These are phyloP conservation scores for Echinosophora koreensis DNA, from an alignment of 306 rosid species.

Conservation along the genomic window DNA sequence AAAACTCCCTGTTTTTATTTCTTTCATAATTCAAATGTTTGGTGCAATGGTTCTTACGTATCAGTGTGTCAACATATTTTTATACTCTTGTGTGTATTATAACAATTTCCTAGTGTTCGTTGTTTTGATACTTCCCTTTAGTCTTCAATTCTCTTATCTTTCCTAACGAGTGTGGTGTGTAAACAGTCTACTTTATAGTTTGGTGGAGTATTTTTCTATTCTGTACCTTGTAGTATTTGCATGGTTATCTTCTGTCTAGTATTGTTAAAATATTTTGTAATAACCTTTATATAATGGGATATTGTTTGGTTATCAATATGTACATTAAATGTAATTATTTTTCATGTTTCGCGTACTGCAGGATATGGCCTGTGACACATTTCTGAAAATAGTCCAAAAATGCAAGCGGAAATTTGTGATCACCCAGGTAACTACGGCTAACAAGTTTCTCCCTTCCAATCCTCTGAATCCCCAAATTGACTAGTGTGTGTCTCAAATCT, in stretches of 20 bases:
- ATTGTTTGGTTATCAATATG: constrained; percentile 4
- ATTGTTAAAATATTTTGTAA: not conserved
- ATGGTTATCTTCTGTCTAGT: not conserved
- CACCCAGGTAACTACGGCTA: constrained; percentile 67
- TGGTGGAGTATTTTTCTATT: constrained; percentile 1
- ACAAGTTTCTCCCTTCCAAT: not conserved
- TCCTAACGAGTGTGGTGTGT: not conserved
- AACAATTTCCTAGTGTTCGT: not conserved
- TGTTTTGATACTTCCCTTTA: not conserved
- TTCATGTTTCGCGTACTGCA: constrained; percentile 46
- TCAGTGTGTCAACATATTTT: not conserved
- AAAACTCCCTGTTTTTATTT: not conserved
- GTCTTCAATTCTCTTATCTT: not conserved
- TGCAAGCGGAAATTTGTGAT: constrained; percentile 97
- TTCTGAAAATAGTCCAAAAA: constrained; percentile 92
- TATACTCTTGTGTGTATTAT: not conserved
- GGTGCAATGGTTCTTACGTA: not conserved
- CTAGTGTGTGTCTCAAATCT: not conserved
- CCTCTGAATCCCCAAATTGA: not conserved
- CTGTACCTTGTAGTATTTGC: not conserved
- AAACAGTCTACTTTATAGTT: not conserved
- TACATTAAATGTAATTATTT: not conserved
- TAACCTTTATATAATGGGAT: not conserved
- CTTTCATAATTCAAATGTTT: not conserved
- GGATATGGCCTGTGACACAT: constrained; percentile 99